Percentiles rank a stretch among this genome's conserved stretches.
Evolutionary conservation across 805 yeast species (phyloP).

Genomic region (Candida xyloterini): DNA sequence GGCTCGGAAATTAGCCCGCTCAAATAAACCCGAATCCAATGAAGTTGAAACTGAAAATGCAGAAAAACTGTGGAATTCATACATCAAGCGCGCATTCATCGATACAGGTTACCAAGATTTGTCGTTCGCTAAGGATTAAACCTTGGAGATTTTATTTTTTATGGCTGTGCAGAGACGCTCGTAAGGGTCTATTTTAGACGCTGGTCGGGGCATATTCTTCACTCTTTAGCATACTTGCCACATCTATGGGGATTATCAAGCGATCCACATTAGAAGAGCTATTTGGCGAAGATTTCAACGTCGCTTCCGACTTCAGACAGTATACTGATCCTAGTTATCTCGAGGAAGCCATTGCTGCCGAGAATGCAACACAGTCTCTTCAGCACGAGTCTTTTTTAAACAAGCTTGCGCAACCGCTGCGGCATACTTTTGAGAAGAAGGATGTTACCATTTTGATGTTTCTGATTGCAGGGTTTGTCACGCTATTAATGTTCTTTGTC

Average conservation of each 20-base stretch:
- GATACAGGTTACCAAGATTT: conserved; percentile 61
- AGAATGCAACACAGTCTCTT: conserved; percentile 8
- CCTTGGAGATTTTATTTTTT: neutral
- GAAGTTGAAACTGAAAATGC: conserved; percentile 7
- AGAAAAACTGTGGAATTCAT: conserved; percentile 56
- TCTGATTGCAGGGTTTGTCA: conserved; percentile 14
- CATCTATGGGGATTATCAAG: conserved; percentile 3
- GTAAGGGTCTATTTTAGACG: conserved; percentile 4
- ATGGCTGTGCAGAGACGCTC: conserved; percentile 1
- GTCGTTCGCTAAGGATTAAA: conserved; percentile 24
- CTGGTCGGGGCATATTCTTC: conserved; percentile 2
- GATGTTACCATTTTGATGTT: conserved; percentile 16
- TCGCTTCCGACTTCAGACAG: conserved; percentile 13
- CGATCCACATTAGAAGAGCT: conserved; percentile 14
- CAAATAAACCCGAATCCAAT: conserved; percentile 15
- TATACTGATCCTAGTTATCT: conserved; percentile 6
- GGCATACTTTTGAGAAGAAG: conserved; percentile 15
- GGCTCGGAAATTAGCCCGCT: conserved; percentile 49
- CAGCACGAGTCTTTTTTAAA: conserved; percentile 9
- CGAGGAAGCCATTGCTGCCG: conserved; percentile 7
- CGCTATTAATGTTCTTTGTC: conserved; percentile 14
- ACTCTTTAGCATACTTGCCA: neutral
- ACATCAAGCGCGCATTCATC: conserved; percentile 57
- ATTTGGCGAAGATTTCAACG: conserved; percentile 7
- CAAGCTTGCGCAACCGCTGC: conserved; percentile 15